phyloP scores from a whole-genome alignment of 163 green algal species.

The Coccomyxa subellipsoidea region DNA sequence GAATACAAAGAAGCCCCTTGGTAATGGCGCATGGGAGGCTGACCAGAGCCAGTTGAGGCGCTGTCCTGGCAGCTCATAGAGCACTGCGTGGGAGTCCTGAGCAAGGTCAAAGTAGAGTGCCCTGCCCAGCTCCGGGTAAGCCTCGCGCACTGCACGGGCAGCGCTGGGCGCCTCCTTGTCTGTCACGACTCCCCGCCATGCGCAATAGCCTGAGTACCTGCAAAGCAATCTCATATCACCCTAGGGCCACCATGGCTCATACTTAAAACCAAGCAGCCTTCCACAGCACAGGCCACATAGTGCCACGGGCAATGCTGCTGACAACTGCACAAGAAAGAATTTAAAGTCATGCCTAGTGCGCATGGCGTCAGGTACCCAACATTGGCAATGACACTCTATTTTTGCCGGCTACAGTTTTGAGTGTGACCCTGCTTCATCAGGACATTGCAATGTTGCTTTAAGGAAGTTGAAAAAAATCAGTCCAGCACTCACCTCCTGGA shows the following conservation, averaged over 20 bases:
- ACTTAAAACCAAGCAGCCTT: too few relatives aligned
- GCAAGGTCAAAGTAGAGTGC: slow-evolving; percentile 30
- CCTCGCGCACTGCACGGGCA: slow-evolving; percentile 8
- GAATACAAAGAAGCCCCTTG: too few relatives aligned
- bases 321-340: too few relatives aligned
- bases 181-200: slow-evolving; percentile 26
- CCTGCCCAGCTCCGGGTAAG: slow-evolving; percentile 12
- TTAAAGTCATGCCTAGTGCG: neutral
- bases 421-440: too few relatives aligned
- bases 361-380: too few relatives aligned
- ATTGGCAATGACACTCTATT: too few relatives aligned
- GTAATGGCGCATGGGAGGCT: too few relatives aligned
- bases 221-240: neutral
- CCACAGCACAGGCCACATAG: too few relatives aligned
- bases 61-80: slow-evolving; percentile 24
- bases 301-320: too few relatives aligned
- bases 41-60: slow-evolving; percentile 32
- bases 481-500: neutral
- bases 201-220: slow-evolving; percentile 31
- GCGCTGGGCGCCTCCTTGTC: slow-evolving; percentile 11
- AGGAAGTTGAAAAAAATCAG: too few relatives aligned
- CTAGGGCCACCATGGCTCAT: too few relatives aligned
- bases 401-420: neutral
- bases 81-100: slow-evolving; percentile 15
- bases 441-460: too few relatives aligned